A percentile compares a stretch with the other conserved stretches of the same genome.
phyloP scores from a whole-genome alignment of 768 basidiomycete genomes.

The Clitopilus hobsonii region DNA sequence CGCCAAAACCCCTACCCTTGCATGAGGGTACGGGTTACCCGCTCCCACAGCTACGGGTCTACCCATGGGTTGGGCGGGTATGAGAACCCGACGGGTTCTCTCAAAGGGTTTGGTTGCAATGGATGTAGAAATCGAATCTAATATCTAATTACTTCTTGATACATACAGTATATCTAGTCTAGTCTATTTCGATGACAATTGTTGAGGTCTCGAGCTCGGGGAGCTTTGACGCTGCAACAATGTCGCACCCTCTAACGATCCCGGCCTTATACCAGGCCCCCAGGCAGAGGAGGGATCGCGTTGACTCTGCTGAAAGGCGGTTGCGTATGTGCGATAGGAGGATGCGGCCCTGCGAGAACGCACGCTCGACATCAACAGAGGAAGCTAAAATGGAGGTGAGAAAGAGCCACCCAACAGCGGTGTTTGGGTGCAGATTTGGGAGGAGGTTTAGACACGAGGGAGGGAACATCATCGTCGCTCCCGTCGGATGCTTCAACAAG shows the following conservation, averaged over 20 bases:
- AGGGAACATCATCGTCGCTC: not conserved
- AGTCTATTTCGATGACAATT: not conserved
- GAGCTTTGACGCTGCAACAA: not conserved
- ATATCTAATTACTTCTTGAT: too few relatives aligned
- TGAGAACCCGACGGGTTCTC: not conserved
- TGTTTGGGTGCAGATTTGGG: not conserved
- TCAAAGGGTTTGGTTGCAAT: not conserved
- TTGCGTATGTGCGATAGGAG: slow-evolving; percentile 22
- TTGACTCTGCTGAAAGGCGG: slow-evolving; percentile 17
- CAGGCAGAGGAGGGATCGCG: slow-evolving; percentile 25
- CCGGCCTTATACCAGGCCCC: slow-evolving; percentile 24
- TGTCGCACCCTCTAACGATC: slow-evolving; percentile 8
- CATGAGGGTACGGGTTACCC: not conserved
- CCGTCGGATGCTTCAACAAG: not conserved
- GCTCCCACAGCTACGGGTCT: not conserved
- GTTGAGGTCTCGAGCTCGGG: not conserved
- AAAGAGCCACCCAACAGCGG: not conserved
- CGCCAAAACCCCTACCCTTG: not conserved
- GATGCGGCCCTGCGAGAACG: slow-evolving; percentile 20
- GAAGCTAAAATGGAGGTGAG: slow-evolving; percentile 15
- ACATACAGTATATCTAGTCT: not conserved
- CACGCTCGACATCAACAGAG: slow-evolving; percentile 21
- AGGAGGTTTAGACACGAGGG: not conserved
- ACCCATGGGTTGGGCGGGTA: slow-evolving; percentile 1
- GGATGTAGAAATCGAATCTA: too few relatives aligned